A percentile compares a stretch with the other conserved stretches of the same genome.
Evolutionary conservation across 768 basidiomycete genomes (phyloP).

Genomic region (Boletus barrowsii): DNA sequence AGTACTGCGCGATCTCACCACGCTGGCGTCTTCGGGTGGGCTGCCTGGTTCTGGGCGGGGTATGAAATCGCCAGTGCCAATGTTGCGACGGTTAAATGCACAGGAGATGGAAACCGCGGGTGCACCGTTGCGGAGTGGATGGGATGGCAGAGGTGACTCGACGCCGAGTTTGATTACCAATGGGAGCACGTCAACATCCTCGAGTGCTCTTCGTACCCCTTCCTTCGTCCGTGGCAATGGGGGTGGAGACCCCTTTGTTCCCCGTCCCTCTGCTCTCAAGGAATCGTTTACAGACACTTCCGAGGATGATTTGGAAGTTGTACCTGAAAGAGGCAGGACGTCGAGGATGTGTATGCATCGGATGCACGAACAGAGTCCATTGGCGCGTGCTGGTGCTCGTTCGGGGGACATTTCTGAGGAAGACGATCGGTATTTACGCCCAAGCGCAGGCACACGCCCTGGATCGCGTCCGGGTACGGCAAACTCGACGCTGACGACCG

Average conservation of each 20-base stretch:
- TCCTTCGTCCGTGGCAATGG: neutral
- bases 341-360: constrained; percentile 1
- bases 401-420: constrained; percentile 3
- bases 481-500: constrained; percentile 19
- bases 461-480: constrained; percentile 19
- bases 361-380: constrained; percentile 6
- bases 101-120: constrained; percentile 8
- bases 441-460: neutral
- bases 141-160: constrained; percentile 4
- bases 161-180: constrained; percentile 25
- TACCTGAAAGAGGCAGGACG: neutral
- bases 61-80: constrained; percentile 9
- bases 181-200: constrained; percentile 16
- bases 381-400: neutral
- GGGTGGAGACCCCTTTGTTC: constrained; percentile 8
- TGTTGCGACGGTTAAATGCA: constrained; percentile 18
- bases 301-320: constrained; percentile 16
- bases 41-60: neutral
- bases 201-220: constrained; percentile 13
- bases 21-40: constrained; percentile 5
- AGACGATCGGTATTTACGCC: constrained; percentile 5
- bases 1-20: constrained; percentile 6
- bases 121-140: neutral
- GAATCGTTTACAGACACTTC: constrained; percentile 16
- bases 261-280: constrained; percentile 21